Conservation (phyloP, 2,329 filamentous ascomycete genomes). For the Sclerotinia trifoliorum region DNA sequence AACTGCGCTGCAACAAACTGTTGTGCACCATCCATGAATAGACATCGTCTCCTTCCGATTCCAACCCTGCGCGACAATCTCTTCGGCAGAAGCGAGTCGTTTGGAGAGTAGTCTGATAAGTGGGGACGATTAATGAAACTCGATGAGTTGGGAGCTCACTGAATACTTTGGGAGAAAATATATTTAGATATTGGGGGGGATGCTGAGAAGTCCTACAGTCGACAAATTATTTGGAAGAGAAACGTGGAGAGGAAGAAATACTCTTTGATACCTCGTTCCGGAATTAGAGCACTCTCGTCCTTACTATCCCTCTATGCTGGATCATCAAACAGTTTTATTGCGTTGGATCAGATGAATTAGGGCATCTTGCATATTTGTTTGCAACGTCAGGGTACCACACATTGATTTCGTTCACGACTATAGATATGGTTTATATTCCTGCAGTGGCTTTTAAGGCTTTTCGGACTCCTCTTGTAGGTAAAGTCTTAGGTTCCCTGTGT, state of each 20-base stretch:
- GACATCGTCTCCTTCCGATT: neutral
- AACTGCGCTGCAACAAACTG: neutral
- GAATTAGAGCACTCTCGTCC: neutral
- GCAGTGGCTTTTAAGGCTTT: too few species aligned
- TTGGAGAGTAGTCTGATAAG: neutral
- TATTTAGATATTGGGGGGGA: neutral
- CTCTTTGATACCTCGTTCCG: neutral
- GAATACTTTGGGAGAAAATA: neutral
- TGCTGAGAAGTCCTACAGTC: neutral
- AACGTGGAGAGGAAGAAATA: neutral
- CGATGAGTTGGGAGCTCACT: neutral
- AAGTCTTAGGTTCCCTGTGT: too few species aligned
- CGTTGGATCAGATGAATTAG: too few species aligned
- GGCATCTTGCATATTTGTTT: too few species aligned
- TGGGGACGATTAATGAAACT: neutral
- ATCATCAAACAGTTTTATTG: too few species aligned
- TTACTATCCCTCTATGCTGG: too few species aligned
- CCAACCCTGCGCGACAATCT: neutral
- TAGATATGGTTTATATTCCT: too few species aligned
- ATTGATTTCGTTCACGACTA: too few species aligned
- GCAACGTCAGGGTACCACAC: too few species aligned
- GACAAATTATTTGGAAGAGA: neutral
- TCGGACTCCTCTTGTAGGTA: too few species aligned
- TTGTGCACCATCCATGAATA: neutral
- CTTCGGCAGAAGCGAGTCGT: neutral